Conservation (phyloP, 805 yeast species). For the Starmerella etchellsii region DNA sequence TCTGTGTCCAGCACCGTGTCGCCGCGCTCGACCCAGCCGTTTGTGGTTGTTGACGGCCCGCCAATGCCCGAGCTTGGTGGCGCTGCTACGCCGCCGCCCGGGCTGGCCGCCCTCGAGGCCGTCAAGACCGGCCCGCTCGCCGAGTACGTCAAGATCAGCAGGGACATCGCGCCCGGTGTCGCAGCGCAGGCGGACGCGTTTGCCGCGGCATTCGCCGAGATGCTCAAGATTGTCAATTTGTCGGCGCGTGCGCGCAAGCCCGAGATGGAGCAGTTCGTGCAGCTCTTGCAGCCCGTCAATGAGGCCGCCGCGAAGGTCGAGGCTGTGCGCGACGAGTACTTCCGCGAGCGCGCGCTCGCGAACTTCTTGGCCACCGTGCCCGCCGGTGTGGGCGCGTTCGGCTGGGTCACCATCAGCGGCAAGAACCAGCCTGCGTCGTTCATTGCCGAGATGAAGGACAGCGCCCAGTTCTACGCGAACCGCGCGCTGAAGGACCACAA, state of each 20-base stretch:
- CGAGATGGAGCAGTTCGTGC: conserved; percentile 39
- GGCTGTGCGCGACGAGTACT: conserved; percentile 59
- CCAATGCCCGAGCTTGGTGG: conserved; percentile 2
- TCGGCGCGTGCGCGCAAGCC: conserved; percentile 46
- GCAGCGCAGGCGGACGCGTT: conserved; percentile 29
- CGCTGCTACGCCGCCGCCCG: conserved; percentile 1
- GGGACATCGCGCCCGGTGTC: conserved; percentile 14
- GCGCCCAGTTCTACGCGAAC: conserved; percentile 90
- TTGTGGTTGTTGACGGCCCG: background rate
- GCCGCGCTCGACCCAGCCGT: conserved; percentile 2
- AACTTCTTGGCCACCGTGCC: conserved; percentile 71
- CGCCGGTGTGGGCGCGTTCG: conserved; percentile 81
- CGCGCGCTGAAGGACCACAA: conserved; percentile 74
- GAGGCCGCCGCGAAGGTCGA: conserved; percentile 44
- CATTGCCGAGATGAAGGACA: conserved; percentile 74
- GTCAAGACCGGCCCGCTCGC: conserved; percentile 4
- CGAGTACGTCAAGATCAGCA: conserved; percentile 9
- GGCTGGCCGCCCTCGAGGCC: conserved; percentile 3
- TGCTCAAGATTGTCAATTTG: conserved; percentile 33
- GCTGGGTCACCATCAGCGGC: conserved; percentile 66
- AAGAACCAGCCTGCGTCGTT: conserved; percentile 46
- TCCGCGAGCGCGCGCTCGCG: conserved; percentile 43
- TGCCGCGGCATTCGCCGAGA: conserved; percentile 13
- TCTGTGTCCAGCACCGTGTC: background rate
- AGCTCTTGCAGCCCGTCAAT: conserved; percentile 58